A percentile compares a stretch with the other conserved stretches of the same genome.
These are phyloP conservation scores for Dendrothele bispora DNA, from an alignment of 768 basidiomycete genomes.

Conservation along the genomic window DNA sequence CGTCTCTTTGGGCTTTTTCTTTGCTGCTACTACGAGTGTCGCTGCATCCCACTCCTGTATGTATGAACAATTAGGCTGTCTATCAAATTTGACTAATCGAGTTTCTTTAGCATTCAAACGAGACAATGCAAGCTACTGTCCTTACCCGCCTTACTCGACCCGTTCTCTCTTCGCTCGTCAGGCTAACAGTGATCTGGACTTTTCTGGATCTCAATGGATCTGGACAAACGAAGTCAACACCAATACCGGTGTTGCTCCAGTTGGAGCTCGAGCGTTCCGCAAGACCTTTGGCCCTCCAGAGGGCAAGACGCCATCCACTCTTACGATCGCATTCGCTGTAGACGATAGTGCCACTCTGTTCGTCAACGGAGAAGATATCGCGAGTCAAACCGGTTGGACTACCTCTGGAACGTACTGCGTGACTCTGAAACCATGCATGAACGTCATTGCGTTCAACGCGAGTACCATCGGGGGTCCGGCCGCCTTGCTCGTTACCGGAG, in stretches of 20 bases:
- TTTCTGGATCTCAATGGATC: conserved; percentile 19
- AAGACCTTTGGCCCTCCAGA: conserved; percentile 20
- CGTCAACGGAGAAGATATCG: conserved; percentile 24
- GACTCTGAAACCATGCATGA: conserved; percentile 13
- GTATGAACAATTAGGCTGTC: too few relatives aligned
- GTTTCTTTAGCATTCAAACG: too few relatives aligned
- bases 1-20: too few relatives aligned
- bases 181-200: too few relatives aligned
- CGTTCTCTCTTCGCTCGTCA: too few relatives aligned
- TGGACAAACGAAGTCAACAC: conserved; percentile 22
- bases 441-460: conserved; percentile 25
- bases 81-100: too few relatives aligned
- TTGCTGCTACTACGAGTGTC: too few relatives aligned
- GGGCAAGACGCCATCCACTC: conserved; percentile 20
- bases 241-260: conserved; percentile 6
- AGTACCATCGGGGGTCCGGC: conserved; percentile 28
- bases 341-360: conserved; percentile 28
- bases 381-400: conserved; percentile 14
- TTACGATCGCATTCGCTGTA: conserved; percentile 22
- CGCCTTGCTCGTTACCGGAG: conserved; percentile 24
- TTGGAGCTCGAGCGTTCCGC: conserved; percentile 22
- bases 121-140: too few relatives aligned
- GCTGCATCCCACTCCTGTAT: too few relatives aligned
- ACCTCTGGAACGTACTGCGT: conserved; percentile 17
- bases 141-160: too few relatives aligned